Conservation (phyloP, 129 eudicot species). For the Lactuca saligna region DNA sequence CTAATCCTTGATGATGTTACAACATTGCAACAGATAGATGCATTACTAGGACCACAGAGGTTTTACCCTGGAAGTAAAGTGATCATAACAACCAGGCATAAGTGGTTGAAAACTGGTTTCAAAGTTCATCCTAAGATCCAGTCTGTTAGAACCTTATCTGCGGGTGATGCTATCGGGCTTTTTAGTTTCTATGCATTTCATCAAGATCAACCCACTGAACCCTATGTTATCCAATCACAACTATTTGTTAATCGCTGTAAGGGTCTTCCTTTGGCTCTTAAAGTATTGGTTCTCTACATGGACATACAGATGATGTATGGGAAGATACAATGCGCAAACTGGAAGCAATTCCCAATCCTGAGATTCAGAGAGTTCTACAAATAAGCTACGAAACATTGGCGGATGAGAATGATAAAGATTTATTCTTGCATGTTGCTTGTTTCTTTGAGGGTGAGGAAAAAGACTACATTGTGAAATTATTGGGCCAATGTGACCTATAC, state of each 20-base stretch:
- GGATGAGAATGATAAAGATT: neutral
- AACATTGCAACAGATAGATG: neutral
- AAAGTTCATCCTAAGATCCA: neutral
- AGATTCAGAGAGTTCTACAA: conserved; percentile 7
- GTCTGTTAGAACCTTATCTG: neutral
- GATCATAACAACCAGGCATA: conserved; percentile 4
- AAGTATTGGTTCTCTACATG: conserved; percentile 4
- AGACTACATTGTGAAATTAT: neutral
- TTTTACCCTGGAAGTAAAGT: conserved; percentile 19
- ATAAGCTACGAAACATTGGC: conserved; percentile 11
- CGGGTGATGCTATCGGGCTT: conserved; percentile 18
- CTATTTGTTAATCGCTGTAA: conserved; percentile 8
- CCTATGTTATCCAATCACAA: neutral
- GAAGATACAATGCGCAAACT: conserved; percentile 21
- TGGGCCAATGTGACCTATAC: neutral
- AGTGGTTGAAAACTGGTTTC: neutral
- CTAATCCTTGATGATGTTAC: conserved; percentile 11
- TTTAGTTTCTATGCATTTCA: conserved; percentile 38
- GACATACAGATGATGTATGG: conserved; percentile 20
- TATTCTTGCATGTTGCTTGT: conserved; percentile 4
- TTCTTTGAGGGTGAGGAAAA: conserved; percentile 16
- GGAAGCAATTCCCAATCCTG: conserved; percentile 11
- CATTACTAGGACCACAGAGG: conserved; percentile 1
- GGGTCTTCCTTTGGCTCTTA: conserved; percentile 37
- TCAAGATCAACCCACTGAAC: conserved; percentile 12